Evolutionary conservation across 1,284 basidiomycete species (phyloP), one percentile per base, ranked within the genome.

Genomic region (Boletellus sp.): DNA sequence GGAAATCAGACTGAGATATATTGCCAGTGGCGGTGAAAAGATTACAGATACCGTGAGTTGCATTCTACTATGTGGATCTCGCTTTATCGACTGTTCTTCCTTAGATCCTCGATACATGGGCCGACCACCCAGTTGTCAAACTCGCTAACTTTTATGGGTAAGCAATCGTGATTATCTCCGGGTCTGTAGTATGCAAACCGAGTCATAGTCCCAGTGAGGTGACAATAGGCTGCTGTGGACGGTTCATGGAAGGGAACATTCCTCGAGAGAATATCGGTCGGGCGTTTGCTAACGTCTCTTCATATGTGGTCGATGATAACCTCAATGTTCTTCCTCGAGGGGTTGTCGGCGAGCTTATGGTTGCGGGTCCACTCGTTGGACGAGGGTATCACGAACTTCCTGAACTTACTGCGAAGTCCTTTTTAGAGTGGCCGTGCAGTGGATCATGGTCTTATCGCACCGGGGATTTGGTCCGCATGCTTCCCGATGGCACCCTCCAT

Each of bases 121-220:
- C 75, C 3, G 62, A 72, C 50, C 74, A 76, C 55, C 70, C 73
- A 13, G 66, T 66, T 54, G 69, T 81, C 28, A 69, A 67, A 13
- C 62, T 80, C 8, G 77, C 74, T 10, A 80, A 80, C 51, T 80
- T 78, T 53, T 80, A 80, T 57, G 78, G 77, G 56, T 75, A 65
- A 32, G 72, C 54, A 59, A 63, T 51, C 64, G 7, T 44, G 19
- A 15, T 28, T 40, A 8, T 50, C 21, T 24, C 30, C 21, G n/a
- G 35, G 30, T 57, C 26, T 19, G 18, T 32, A 28, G 22, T 15
- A 26, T 28, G 28, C 40, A 24, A 26, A 58, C 44, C 39, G 26
- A 26, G 18, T 36, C 16, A 22, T 36, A 74, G 74, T 5, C 73
- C 73, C 24, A 76, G 69, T 40, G 73, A 75, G 55, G 72, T 74